Evolutionary conservation across 2,329 filamentous ascomycete genomes (phyloP), one percentile per base, ranked within the genome.

Genomic region (Fusarium azukiicola): DNA sequence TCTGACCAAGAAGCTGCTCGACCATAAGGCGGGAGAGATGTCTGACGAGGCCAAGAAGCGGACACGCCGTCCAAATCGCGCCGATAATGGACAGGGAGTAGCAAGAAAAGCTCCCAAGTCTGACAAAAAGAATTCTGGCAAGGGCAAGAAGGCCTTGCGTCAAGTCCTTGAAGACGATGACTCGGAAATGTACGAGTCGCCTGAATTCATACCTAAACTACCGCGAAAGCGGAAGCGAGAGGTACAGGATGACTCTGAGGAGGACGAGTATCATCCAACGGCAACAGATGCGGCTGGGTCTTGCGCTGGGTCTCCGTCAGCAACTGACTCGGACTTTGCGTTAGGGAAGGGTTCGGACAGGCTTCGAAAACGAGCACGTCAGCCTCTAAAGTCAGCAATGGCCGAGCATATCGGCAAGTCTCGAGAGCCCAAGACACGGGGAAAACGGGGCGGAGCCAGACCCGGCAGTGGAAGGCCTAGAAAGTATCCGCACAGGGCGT

Each of bases 1-100:
- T 74, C 84, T 94, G 73, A 93, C 86, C 10, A 87, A 88, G 84
- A 88, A 88, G 79, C 80, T 88, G 61, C 83, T 88, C 69, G 87
- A 88, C 74, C 82, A 86, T 77, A 87, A 87, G 79, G 85, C 85
- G 54, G 84, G 84, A 75, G 82, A 79, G 63, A 85, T 86, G 73
- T 75, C 84, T 42, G 81, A 76, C 19, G 70, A 80, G 61, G 67
- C 67, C 17, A 85, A 83, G 78, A 87, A 84, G 73, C 82, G 82
- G 63, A 63, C 77, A 19, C 73, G 79, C n/a, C 81, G 80, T 8
- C 75, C 80, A 36, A 76, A 76, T 6, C 50, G 72, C 23, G 46
- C 74, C 54, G 46, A 81, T 32, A 32, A 32, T 54, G 73, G 74
- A 58, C 70, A 77, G 47, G 80, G 79, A 50, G 78, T 80, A 23